Percentiles rank a stretch among this genome's conserved stretches.
Evolutionary conservation across 306 rosid genomes (phyloP).

Genomic region (Castanea crenata): DNA sequence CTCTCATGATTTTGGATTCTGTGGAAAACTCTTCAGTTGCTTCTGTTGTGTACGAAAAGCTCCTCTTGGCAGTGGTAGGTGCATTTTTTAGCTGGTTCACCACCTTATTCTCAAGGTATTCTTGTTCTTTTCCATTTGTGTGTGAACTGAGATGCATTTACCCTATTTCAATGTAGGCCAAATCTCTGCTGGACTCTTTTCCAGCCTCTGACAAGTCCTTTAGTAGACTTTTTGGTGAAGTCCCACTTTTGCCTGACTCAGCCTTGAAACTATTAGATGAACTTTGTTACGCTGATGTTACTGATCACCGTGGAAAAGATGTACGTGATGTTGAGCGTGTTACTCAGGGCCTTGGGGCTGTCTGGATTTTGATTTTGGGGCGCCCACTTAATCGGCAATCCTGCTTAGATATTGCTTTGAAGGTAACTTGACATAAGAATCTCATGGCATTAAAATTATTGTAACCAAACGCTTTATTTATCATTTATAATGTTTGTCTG

Average conservation of each 20-base stretch:
- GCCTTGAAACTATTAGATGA: conserved; percentile 66
- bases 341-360: conserved; percentile 98
- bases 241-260: conserved; percentile 80
- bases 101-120: neutral
- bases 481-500: neutral
- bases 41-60: conserved; percentile 69
- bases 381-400: conserved; percentile 84
- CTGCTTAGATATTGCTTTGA: conserved; percentile 78
- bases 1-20: conserved; percentile 54
- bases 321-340: conserved; percentile 84
- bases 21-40: conserved; percentile 52
- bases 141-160: conserved; percentile 17
- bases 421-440: conserved; percentile 48
- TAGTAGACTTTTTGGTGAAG: conserved; percentile 95
- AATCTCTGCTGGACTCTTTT: conserved; percentile 72
- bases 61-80: conserved; percentile 85
- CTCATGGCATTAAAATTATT: neutral
- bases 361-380: conserved; percentile 93
- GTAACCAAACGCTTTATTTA: neutral
- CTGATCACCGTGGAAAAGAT: conserved; percentile 62
- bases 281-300: conserved; percentile 72
- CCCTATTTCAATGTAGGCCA: conserved; percentile 53
- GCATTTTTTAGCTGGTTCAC: conserved; percentile 25
- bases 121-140: conserved; percentile 11
- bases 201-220: conserved; percentile 95